Evolutionary conservation across 2,329 filamentous ascomycete genomes (phyloP).

Genomic region (Aspergillus terreus): DNA sequence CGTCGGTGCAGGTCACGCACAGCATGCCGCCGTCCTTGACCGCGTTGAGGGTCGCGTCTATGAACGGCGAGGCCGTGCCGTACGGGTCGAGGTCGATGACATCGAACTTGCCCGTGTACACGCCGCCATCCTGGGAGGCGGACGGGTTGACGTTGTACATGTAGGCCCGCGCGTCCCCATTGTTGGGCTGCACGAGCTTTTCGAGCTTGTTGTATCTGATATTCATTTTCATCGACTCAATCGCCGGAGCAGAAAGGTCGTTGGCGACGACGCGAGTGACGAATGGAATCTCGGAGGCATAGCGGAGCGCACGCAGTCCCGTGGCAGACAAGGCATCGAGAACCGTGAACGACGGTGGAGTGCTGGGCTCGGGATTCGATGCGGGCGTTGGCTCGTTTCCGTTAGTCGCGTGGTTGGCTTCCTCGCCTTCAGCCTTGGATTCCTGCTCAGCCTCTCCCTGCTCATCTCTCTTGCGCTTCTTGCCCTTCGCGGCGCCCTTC

Average conservation of each 20-base stretch:
- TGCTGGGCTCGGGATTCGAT: slow-evolving; percentile 26
- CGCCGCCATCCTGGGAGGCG: slow-evolving; percentile 37
- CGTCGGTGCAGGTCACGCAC: slow-evolving; percentile 95
- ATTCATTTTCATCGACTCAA: slow-evolving; percentile 78
- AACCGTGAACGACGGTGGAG: slow-evolving; percentile 64
- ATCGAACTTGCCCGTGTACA: slow-evolving; percentile 63
- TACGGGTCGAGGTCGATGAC: slow-evolving; percentile 97
- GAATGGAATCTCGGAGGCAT: slow-evolving; percentile 86
- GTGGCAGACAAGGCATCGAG: slow-evolving; percentile 93
- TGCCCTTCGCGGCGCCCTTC: slow-evolving; percentile 31
- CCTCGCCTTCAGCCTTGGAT: slow-evolving; percentile 17
- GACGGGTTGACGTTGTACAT: slow-evolving; percentile 69
- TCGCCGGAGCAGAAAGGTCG: slow-evolving; percentile 75
- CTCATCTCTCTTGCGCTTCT: slow-evolving; percentile 37
- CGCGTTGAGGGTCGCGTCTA: slow-evolving; percentile 85
- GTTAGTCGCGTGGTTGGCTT: slow-evolving; percentile 11
- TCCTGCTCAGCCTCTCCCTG: slow-evolving; percentile 20
- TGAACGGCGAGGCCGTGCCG: slow-evolving; percentile 85
- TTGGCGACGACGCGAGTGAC: slow-evolving; percentile 81
- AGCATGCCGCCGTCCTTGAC: slow-evolving; percentile 84
- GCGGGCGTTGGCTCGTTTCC: slow-evolving; percentile 9
- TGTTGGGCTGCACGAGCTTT: slow-evolving; percentile 66
- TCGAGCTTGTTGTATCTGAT: slow-evolving; percentile 75
- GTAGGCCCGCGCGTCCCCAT: slow-evolving; percentile 80
- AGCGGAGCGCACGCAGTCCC: slow-evolving; percentile 83